Base-by-base conservation (phyloP, 192 early-diverging fungal genomes). In the Backusella psychrophila region DNA sequence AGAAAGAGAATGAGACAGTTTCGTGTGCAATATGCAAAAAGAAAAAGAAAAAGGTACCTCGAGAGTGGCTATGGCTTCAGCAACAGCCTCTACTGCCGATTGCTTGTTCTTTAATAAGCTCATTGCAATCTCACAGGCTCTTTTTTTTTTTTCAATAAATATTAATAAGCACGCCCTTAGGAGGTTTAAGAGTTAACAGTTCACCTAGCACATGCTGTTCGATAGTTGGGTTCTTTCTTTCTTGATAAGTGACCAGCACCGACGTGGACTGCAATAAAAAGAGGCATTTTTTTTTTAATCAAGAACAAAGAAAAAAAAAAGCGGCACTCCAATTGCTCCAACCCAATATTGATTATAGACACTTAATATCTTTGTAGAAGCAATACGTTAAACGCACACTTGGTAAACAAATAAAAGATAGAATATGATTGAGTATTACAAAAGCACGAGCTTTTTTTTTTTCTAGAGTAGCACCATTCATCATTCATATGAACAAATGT, bases 191-290 rank as follows among this genome's bases (percentile, higher is more conserved):
- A 5, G 17, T 6, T n/a, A n/a, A n/a, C 19, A 12, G 3, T 14
- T 42, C 74, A 85, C 84, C 66, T 77, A 70, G 49, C 80, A 66
- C 84, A 85, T 63, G 75, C 75, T 14, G 75, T 59, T 56, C 77
- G 41, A 42, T 82, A 83, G 15, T 63, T 36, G 6, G 59, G 1
- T 35, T 84, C 83, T 59, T 84, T 86, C 42, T 44, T 76, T 53
- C 74, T 23, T 21, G 80, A 72, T 29, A 84, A 80, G 1, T 75
- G 21, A 8, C 84, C 86, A 56, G 86, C 86, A 8, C 86, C 86
- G 38, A 85, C 83, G 80, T 87, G 86, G 9, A 87, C 86, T 15
- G 86, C 86, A 66, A 87, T 81, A 67, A 87, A 87, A 31, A 68
- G 8, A n/a, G 78, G 71, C 49, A 35, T 56, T 19, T 67, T 15